Evolutionary conservation across 1,139 yeast species (phyloP), one percentile per base, ranked within the genome.

Genomic region (Geotrichum bryndzae): DNA sequence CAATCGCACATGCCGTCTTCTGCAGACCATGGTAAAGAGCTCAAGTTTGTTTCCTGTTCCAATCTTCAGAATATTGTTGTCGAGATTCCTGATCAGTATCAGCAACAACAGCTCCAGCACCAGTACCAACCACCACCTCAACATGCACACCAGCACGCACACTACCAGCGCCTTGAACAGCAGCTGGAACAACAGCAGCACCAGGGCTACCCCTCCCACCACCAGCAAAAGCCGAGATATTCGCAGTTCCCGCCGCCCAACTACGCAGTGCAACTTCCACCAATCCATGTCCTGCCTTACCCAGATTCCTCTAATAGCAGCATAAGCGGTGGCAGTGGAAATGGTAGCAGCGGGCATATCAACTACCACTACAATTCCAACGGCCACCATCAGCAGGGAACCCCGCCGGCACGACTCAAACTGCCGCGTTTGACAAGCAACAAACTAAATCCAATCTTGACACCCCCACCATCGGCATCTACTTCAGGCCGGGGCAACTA

Each of bases 21-120:
- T 35, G 6, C 15, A 2, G 27, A 48, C 7, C 11, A 11, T 18
- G 51, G 27, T 48, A 18, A 23, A 18, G 41, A 31, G 11, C 59
- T 57, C 51, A 57, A 57, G 31, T 51, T 57, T 45, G 53, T 46
- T 4, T 38, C 60, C 18, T 52, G 56, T 51, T 41, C 60, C 15
- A 57, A 52, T 29, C 18, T 51, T 3, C 54, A 31, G 48, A 56
- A 51, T 22, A 53, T 56, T 22, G 48, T 23, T 15, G 54, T 56
- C 15, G 51, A 56, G 27, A 23, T 56, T 13, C 54, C 58, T 6
- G 15, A 22, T 22, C 58, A 48, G 27, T 25, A 22, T 31, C 53
- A 33, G 50, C 53, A 54, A 8, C 56, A 51, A 27, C 59, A 51
- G 13, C 59, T 48, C 27, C 61, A 54, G 35, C 56, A 57, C 22